Evolutionary conservation across 2,329 filamentous ascomycete genomes (phyloP).

Genomic region (Venturiaceae sp.): DNA sequence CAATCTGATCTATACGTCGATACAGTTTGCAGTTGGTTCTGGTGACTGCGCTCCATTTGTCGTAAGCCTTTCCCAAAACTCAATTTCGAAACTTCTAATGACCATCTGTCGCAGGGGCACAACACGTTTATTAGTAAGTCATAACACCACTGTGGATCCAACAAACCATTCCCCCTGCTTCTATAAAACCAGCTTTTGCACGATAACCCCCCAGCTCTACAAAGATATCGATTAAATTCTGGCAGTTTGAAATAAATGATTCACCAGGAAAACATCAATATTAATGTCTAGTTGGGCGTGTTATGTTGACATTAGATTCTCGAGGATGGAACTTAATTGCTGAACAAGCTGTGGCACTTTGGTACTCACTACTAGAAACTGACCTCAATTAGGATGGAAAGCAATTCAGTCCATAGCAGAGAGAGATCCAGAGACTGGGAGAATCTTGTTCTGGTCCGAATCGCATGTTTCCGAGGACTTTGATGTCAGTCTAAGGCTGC

Average conservation of each 20-base stretch:
- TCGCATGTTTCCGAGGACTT: conserved; percentile 13
- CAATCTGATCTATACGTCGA: conserved; percentile 11
- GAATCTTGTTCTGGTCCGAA: conserved; percentile 11
- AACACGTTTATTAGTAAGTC: conserved; percentile 12
- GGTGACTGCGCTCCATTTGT: conserved; percentile 12
- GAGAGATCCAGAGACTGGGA: conserved; percentile 3
- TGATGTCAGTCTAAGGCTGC: conserved; percentile 11
- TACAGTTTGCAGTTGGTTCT: conserved; percentile 10
- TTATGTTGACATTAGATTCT: neutral
- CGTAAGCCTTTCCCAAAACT: neutral
- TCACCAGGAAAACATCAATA: neutral
- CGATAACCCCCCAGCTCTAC: too few relatives aligned
- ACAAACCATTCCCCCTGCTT: too few relatives aligned
- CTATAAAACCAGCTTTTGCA: too few relatives aligned
- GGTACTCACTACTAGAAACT: neutral
- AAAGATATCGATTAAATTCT: neutral
- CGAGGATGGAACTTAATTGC: neutral
- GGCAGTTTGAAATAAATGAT: too few relatives aligned
- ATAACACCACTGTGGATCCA: too few relatives aligned
- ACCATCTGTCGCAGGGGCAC: too few relatives aligned
- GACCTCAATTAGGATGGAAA: conserved; percentile 9
- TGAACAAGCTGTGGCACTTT: too few relatives aligned
- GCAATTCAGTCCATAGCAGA: neutral
- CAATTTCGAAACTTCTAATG: too few relatives aligned
- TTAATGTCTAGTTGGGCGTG: neutral